Evolutionary conservation across 2,329 filamentous ascomycete genomes (phyloP).

Genomic region (Aspergillus sp.): DNA sequence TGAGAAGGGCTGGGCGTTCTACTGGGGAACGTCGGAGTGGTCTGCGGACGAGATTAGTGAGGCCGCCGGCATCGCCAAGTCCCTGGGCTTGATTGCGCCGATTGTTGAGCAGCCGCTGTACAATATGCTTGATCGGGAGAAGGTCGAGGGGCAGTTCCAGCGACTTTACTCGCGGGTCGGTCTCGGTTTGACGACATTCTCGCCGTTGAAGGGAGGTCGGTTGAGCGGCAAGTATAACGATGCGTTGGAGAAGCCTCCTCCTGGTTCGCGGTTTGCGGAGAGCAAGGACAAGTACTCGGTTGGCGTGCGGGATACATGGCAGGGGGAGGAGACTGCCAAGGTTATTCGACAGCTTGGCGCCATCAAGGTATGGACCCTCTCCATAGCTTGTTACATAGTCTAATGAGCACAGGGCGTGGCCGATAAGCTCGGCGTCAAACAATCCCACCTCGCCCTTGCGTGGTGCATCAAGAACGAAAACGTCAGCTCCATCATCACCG

Average conservation of each 20-base stretch:
- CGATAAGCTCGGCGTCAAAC: slow-evolving; percentile 50
- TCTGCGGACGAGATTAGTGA: slow-evolving; percentile 65
- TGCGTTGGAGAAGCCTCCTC: slow-evolving; percentile 52
- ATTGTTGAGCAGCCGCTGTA: slow-evolving; percentile 62
- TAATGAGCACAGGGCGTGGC: slow-evolving; percentile 16
- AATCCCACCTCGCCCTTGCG: slow-evolving; percentile 58
- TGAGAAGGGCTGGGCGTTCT: slow-evolving; percentile 66
- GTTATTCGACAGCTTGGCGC: slow-evolving; percentile 61
- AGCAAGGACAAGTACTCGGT: slow-evolving; percentile 59
- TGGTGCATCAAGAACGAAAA: slow-evolving; percentile 61
- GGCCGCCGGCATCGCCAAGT: slow-evolving; percentile 62
- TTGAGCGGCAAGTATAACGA: slow-evolving; percentile 69
- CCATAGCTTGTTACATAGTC: not conserved
- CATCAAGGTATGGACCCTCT: slow-evolving; percentile 24
- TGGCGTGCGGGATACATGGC: slow-evolving; percentile 42
- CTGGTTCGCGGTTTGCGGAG: slow-evolving; percentile 59
- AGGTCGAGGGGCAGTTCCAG: slow-evolving; percentile 62
- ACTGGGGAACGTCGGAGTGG: slow-evolving; percentile 73
- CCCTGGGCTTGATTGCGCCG: slow-evolving; percentile 58
- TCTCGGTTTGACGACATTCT: slow-evolving; percentile 64
- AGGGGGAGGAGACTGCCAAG: slow-evolving; percentile 40
- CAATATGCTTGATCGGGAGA: slow-evolving; percentile 62
- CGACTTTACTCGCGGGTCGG: slow-evolving; percentile 62
- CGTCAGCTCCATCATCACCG: slow-evolving; percentile 46
- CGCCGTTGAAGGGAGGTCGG: slow-evolving; percentile 61